phyloP scores from a whole-genome alignment of 441 rosid genomes.

The Hypseocharis bilobata region DNA sequence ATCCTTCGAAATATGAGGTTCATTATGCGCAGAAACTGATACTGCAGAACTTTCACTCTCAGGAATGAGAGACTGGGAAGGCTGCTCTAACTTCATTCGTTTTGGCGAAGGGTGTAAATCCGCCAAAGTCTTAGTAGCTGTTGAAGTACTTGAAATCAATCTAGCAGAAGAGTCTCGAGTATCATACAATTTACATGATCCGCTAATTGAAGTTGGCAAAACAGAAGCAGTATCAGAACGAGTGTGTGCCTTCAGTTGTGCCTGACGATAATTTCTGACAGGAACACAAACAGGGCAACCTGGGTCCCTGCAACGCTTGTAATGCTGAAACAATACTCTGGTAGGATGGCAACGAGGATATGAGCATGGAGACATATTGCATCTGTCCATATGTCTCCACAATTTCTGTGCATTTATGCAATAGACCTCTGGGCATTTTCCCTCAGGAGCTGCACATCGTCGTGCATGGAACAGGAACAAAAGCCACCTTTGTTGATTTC shows the following conservation, averaged over 20 bases:
- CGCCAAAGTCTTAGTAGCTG: conserved; percentile 42
- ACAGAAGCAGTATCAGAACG: conserved; percentile 37
- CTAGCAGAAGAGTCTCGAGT: conserved; percentile 38
- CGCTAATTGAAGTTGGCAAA: conserved; percentile 31
- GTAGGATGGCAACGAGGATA: conserved; percentile 80
- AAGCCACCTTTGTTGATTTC: conserved; percentile 83
- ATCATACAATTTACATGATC: conserved; percentile 40
- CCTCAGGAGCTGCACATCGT: conserved; percentile 77
- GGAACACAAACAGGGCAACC: conserved; percentile 93
- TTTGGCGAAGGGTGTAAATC: conserved; percentile 68
- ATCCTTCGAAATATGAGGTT: conserved; percentile 41
- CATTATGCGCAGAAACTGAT: conserved; percentile 35
- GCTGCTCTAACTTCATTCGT: conserved; percentile 78
- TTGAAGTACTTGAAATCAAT: conserved; percentile 35
- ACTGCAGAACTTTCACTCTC: conserved; percentile 44
- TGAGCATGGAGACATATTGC: conserved; percentile 50
- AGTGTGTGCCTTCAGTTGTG: conserved; percentile 42
- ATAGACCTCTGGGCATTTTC: conserved; percentile 60
- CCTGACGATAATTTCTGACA: conserved; percentile 56
- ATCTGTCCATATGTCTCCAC: conserved; percentile 73
- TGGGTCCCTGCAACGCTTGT: conserved; percentile 54
- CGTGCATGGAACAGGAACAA: conserved; percentile 89
- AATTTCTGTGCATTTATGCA: conserved; percentile 65
- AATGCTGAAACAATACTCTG: conserved; percentile 62
- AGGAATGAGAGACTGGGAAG: conserved; percentile 39